A percentile compares a stretch with the other conserved stretches of the same genome.
phyloP scores from a whole-genome alignment of 1,284 basidiomycete species.

The Cutaneotrichosporon arboriforme region DNA sequence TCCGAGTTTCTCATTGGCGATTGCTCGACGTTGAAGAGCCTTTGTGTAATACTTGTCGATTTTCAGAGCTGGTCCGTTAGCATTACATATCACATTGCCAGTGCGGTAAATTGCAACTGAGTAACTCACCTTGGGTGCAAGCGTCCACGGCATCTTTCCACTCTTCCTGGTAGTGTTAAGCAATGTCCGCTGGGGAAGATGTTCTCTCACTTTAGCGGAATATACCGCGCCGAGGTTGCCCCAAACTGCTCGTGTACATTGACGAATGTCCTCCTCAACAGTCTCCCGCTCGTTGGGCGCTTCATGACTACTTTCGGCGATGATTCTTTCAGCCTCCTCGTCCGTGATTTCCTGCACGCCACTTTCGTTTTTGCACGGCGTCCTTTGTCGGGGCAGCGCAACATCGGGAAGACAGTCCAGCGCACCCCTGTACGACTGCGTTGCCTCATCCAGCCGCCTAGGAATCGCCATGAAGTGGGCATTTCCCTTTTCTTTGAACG shows the following conservation, averaged over 20 bases:
- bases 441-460: constrained; percentile 26
- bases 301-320: constrained; percentile 2
- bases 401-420: constrained; percentile 23
- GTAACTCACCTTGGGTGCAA: constrained; percentile 35
- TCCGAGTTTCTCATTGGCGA: constrained; percentile 71
- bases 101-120: background rate
- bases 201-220: constrained; percentile 25
- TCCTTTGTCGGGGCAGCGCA: background rate
- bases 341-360: constrained; percentile 41
- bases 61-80: constrained; percentile 64
- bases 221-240: constrained; percentile 43
- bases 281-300: constrained; percentile 21
- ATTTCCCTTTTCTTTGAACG: constrained; percentile 38
- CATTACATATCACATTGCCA: too few relatives aligned
- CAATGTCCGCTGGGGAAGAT: background rate
- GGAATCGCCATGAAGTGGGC: constrained; percentile 30
- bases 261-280: constrained; percentile 25
- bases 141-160: constrained; percentile 50
- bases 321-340: constrained; percentile 31
- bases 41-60: constrained; percentile 83
- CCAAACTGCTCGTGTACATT: constrained; percentile 37
- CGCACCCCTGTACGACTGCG: constrained; percentile 28
- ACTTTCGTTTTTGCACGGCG: constrained; percentile 1
- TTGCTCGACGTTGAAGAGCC: constrained; percentile 77
- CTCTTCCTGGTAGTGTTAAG: constrained; percentile 46